These are phyloP conservation scores for Neonectria coccinea DNA, from an alignment of 2,329 filamentous ascomycete species.

Conservation along the genomic window DNA sequence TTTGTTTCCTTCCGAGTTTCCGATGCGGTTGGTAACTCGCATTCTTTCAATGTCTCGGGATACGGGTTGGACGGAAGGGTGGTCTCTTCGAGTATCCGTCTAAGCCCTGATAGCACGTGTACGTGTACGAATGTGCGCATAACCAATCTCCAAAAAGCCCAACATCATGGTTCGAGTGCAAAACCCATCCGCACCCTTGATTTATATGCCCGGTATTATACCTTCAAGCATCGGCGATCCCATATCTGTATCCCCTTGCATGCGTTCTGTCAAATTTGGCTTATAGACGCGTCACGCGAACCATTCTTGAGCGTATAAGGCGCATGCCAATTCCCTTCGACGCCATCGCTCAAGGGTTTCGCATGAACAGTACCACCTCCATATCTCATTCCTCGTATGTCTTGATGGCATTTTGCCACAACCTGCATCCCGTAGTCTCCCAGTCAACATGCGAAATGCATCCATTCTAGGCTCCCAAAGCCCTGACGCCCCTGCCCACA, in stretches of 20 bases:
- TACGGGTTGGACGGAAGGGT: neutral
- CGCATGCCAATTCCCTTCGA: neutral
- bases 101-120: too few species aligned
- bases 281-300: neutral
- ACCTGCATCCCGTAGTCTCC: neutral
- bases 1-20: constrained; percentile 10
- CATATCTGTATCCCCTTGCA: neutral
- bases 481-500: constrained; percentile 75
- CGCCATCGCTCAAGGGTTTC: neutral
- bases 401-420: neutral
- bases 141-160: neutral
- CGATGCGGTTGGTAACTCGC: neutral
- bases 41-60: constrained; percentile 2
- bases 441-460: neutral
- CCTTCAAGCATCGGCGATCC: neutral
- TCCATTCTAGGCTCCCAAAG: constrained; percentile 47
- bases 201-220: constrained; percentile 3
- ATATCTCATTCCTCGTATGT: neutral
- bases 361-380: neutral
- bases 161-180: neutral
- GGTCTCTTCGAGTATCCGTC: neutral
- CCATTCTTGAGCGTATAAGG: neutral
- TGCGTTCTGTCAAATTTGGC: neutral
- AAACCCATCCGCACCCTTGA: neutral
- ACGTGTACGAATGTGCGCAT: neutral